Evolutionary conservation across 768 basidiomycete species (phyloP).

Genomic region (Lentinula lateritia): DNA sequence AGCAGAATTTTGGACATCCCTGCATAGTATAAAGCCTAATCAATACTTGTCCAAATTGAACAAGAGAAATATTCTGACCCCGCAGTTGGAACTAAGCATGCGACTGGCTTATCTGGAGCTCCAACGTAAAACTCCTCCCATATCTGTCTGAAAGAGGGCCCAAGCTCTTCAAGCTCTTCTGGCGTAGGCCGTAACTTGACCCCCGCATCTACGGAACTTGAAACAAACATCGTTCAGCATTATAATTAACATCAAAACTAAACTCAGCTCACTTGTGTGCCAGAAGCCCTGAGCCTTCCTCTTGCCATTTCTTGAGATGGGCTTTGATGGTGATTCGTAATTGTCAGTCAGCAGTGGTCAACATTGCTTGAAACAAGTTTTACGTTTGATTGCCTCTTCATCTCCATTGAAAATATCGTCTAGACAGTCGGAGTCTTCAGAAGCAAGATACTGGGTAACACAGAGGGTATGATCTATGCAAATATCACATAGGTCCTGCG

Average conservation of each 20-base stretch:
- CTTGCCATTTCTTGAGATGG: background rate
- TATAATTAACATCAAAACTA: background rate
- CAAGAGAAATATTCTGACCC: slow-evolving; percentile 11
- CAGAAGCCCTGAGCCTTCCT: background rate
- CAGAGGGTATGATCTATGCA: slow-evolving; percentile 14
- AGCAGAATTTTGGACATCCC: background rate
- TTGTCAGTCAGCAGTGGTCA: background rate
- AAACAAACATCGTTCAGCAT: background rate
- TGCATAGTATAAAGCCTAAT: background rate
- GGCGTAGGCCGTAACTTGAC: slow-evolving; percentile 34
- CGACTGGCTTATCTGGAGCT: slow-evolving; percentile 31
- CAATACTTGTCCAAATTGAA: background rate
- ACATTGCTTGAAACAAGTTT: background rate
- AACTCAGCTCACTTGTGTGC: background rate
- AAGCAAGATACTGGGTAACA: slow-evolving; percentile 20
- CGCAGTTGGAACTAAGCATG: slow-evolving; percentile 22
- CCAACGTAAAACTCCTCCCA: slow-evolving; percentile 29
- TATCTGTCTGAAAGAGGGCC: slow-evolving; percentile 25
- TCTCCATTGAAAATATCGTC: slow-evolving; percentile 26
- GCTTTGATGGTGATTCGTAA: background rate
- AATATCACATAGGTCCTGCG: too few species aligned
- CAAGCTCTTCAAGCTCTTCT: slow-evolving; percentile 29
- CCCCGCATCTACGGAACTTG: slow-evolving; percentile 30
- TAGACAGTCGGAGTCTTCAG: slow-evolving; percentile 23
- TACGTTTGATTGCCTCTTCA: slow-evolving; percentile 20